Evolutionary conservation across 495 filamentous ascomycete species (phyloP).

Genomic region (Penicillium odoratum): DNA sequence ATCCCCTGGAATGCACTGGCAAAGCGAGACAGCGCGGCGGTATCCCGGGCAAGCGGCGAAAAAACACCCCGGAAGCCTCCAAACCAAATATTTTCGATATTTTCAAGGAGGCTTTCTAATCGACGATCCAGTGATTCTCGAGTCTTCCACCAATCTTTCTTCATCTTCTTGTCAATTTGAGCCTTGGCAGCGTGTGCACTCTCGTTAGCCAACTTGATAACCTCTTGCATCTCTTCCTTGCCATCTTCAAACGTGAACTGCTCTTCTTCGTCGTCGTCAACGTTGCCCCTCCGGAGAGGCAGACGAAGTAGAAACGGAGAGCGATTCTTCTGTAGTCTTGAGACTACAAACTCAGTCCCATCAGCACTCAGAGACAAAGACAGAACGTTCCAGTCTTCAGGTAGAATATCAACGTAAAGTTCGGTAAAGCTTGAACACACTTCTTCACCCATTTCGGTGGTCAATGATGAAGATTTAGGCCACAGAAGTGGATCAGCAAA

Average conservation of each 20-base stretch:
- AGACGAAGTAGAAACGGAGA: constrained; percentile 82
- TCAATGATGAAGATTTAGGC: constrained; percentile 27
- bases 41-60: constrained; percentile 62
- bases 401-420: constrained; percentile 64
- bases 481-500: constrained; percentile 43
- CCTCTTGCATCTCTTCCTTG: constrained; percentile 73
- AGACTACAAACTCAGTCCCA: constrained; percentile 77
- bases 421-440: constrained; percentile 37
- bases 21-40: constrained; percentile 68
- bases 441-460: constrained; percentile 24
- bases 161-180: constrained; percentile 59
- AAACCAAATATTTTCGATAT: constrained; percentile 91
- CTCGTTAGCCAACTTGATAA: constrained; percentile 74
- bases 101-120: constrained; percentile 73
- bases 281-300: constrained; percentile 77
- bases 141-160: constrained; percentile 84
- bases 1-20: constrained; percentile 74
- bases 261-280: constrained; percentile 79
- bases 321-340: constrained; percentile 68
- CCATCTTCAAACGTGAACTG: constrained; percentile 81
- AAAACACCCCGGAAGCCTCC: constrained; percentile 93
- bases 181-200: constrained; percentile 74
- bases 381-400: constrained; percentile 76
- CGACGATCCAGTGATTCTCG: constrained; percentile 76
- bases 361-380: constrained; percentile 82